Percentiles rank a stretch among this genome's conserved stretches.
These are phyloP conservation scores for Leishmania tarentolae DNA, from an alignment of 208 protist genomes.

Conservation along the genomic window DNA sequence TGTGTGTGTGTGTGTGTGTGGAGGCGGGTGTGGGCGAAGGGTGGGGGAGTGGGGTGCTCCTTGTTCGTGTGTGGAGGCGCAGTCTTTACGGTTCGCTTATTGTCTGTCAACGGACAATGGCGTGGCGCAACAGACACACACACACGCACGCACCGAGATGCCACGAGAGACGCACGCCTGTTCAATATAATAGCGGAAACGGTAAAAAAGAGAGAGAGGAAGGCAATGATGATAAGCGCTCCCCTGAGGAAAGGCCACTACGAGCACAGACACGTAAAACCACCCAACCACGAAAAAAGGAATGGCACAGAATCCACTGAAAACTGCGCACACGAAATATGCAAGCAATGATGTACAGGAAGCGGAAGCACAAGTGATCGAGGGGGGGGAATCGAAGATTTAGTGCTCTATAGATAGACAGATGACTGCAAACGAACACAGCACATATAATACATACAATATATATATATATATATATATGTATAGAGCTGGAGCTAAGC, in stretches of 20 bases:
- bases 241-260: too few species aligned
- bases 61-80: too few species aligned
- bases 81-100: neutral
- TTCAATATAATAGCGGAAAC: neutral
- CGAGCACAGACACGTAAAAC: neutral
- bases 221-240: neutral
- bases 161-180: neutral
- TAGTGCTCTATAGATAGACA: too few species aligned
- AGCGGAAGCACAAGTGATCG: neutral
- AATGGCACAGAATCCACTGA: neutral
- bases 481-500: neutral
- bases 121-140: neutral
- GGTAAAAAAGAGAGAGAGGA: neutral
- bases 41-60: too few species aligned
- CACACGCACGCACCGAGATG: neutral
- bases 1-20: too few species aligned
- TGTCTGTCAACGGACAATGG: neutral
- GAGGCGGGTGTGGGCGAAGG: too few species aligned
- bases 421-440: too few species aligned
- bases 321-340: neutral
- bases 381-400: conserved; percentile 1
- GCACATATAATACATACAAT: too few species aligned
- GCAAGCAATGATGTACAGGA: neutral
- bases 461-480: neutral
- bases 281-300: conserved; percentile 5